phyloP scores from a whole-genome alignment of 805 yeast species.

The Allodekkera sacchari region DNA sequence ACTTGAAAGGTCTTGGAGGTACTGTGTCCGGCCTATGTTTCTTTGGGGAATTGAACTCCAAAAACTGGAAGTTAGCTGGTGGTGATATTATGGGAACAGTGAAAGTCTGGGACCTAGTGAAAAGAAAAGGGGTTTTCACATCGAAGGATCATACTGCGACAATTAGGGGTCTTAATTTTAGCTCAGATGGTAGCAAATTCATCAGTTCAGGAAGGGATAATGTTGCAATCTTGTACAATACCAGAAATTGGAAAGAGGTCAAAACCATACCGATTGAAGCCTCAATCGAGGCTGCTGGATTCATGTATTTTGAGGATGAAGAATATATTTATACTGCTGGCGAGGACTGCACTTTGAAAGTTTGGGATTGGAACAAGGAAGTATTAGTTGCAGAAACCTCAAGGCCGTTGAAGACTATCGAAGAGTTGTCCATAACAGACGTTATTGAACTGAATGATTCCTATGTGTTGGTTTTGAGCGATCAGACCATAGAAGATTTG shows the following conservation, averaged over 20 bases:
- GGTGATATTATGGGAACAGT: slow-evolving; percentile 54
- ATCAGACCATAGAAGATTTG: slow-evolving; percentile 58
- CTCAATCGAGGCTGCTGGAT: slow-evolving; percentile 66
- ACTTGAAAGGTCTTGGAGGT: slow-evolving; percentile 88
- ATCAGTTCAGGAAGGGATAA: slow-evolving; percentile 89
- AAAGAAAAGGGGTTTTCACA: slow-evolving; percentile 55
- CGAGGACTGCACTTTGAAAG: slow-evolving; percentile 55
- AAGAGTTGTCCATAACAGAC: slow-evolving; percentile 66
- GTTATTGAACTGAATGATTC: slow-evolving; percentile 29
- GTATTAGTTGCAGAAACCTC: slow-evolving; percentile 34
- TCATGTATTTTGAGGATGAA: slow-evolving; percentile 25
- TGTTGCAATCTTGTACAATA: slow-evolving; percentile 52
- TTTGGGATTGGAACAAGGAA: slow-evolving; percentile 53
- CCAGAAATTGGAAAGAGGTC: slow-evolving; percentile 42
- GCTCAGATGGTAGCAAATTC: slow-evolving; percentile 41
- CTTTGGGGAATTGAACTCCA: slow-evolving; percentile 61
- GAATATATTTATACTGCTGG: slow-evolving; percentile 67
- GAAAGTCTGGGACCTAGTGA: slow-evolving; percentile 59
- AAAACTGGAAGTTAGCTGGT: slow-evolving; percentile 71
- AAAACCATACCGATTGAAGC: slow-evolving; percentile 69
- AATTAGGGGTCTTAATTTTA: slow-evolving; percentile 75
- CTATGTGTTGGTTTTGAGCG: slow-evolving; percentile 58
- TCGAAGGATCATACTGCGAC: slow-evolving; percentile 75
- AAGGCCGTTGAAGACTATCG: slow-evolving; percentile 49
- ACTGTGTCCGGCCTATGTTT: slow-evolving; percentile 70